Evolutionary conservation across 441 rosid species (phyloP).

Genomic region (Pelargonium myrrhifolium): DNA sequence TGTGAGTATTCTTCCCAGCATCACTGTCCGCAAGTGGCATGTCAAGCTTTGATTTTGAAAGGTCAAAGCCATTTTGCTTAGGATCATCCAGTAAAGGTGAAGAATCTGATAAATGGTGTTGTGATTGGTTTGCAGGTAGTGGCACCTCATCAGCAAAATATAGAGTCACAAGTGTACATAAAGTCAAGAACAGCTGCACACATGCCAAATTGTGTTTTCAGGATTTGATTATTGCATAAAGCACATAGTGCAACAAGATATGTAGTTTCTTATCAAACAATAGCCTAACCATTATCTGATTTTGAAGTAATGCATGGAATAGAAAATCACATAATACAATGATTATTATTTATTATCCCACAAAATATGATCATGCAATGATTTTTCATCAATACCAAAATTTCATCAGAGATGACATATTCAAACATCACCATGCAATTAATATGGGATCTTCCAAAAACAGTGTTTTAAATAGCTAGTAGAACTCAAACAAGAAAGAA

Average conservation of each 20-base stretch:
- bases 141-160: constrained; percentile 88
- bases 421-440: neutral
- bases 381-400: neutral
- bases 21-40: constrained; percentile 21
- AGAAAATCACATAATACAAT: neutral
- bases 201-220: constrained; percentile 13
- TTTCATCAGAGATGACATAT: neutral
- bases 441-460: neutral
- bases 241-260: neutral
- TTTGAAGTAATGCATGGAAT: neutral
- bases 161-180: constrained; percentile 78
- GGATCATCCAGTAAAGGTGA: constrained; percentile 70
- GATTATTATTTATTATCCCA: too few relatives aligned
- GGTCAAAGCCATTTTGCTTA: constrained; percentile 39
- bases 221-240: constrained; percentile 8
- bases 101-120: constrained; percentile 44
- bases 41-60: constrained; percentile 38
- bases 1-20: constrained; percentile 30
- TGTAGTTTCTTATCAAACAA: neutral
- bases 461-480: too few relatives aligned
- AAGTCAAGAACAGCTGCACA: constrained; percentile 70
- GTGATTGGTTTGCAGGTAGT: constrained; percentile 30
- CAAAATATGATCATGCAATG: too few relatives aligned
- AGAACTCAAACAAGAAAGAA: neutral
- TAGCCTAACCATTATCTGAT: neutral